Conservation (phyloP, 2,329 filamentous ascomycete genomes). For the Fusarium setosum region DNA sequence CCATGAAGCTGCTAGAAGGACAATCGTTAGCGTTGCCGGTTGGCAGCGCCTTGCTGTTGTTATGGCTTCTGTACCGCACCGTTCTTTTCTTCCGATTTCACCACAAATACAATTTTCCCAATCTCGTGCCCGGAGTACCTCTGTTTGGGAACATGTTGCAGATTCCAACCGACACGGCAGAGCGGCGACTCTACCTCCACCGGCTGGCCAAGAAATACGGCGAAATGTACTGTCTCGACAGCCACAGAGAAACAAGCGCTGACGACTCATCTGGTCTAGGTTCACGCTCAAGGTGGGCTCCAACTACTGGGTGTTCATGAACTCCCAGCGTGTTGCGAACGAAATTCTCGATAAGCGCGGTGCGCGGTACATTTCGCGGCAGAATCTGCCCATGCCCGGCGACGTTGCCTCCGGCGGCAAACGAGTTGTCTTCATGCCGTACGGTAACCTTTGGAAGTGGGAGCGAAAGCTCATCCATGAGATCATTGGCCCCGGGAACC, state of each 20-base stretch:
- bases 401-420: background rate
- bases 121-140: conserved; percentile 1
- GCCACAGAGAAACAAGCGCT: background rate
- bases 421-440: conserved; percentile 14
- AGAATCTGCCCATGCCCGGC: background rate
- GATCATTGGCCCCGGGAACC: conserved; percentile 7
- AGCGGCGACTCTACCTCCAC: background rate
- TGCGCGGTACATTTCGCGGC: background rate
- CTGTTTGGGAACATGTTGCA: conserved; percentile 1
- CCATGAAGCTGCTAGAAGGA: background rate
- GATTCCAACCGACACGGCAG: background rate
- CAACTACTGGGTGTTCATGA: conserved; percentile 8
- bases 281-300: conserved; percentile 4
- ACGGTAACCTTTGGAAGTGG: conserved; percentile 11
- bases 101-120: conserved; percentile 1
- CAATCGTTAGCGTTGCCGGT: background rate
- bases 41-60: background rate
- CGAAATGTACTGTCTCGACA: background rate
- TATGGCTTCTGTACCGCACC: conserved; percentile 1
- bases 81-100: background rate
- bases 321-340: conserved; percentile 5
- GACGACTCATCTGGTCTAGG: background rate
- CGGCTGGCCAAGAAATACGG: background rate
- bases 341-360: conserved; percentile 8
- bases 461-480: conserved; percentile 16